Evolutionary conservation across 108 stramenopile genomes (phyloP), one percentile per base, ranked within the genome.

Genomic region (Stephanodiscus triporus): DNA sequence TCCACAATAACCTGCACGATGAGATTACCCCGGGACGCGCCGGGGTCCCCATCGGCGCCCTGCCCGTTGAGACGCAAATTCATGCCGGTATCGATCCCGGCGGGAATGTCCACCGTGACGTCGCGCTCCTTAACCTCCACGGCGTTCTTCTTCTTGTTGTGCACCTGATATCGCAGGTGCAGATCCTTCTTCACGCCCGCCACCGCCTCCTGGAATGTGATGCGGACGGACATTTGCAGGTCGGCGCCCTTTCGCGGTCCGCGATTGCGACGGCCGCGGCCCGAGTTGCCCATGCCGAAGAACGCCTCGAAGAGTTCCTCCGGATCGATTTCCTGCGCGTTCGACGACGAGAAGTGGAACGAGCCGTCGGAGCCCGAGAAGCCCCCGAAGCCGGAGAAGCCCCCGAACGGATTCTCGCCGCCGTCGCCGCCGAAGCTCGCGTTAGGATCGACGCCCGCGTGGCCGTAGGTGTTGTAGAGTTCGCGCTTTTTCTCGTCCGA

Each of bases 1-100:
- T 91, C 85, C 16, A 98, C 99, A 34, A 90, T 32, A 1, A 98
- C 86, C 58, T 95, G 90, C 22, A 98, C 91, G 69, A 93, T 77
- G 48, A 98, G 85, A 80, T 97, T 92, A 7, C 97, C 98, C 27
- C 81, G 66, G 10, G 95, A 90, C 10, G 92, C 95, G 27, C 95
- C 95, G 4, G 88, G 84, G 62, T 95, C 94, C 14, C 97, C 97
- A 69, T 93, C 95, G 6, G 91, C 97, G 16, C 99, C 99, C 63
- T 96, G 87, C 45, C 96, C 97, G 2, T 70, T 47, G 22, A 97
- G 54, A 8, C 96, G 86, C 55, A 99, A 69, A 50, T 91, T 96
- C 89, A 97, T 97, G 32, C 97, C 99, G 64, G 73, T 83, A 69
- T 97, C 95, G 61, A 99, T 96, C 23, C 99, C 99, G 19, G 97